phyloP scores from a whole-genome alignment of 371 early-diverging fungal species.

The Rhizopus arrhizus region DNA sequence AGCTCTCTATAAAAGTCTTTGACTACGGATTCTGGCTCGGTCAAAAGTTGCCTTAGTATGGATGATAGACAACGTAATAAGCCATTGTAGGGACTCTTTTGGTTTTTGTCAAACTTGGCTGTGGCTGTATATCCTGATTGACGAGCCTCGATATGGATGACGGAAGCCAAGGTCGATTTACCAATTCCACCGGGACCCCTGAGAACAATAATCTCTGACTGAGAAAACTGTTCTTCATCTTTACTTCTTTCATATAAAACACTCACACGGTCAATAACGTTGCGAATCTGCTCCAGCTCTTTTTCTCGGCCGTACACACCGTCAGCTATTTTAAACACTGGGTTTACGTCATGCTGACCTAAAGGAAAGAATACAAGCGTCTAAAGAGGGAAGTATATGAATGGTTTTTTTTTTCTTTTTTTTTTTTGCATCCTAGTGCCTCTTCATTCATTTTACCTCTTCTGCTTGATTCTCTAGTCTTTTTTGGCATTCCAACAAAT shows the following conservation, averaged over 20 bases:
- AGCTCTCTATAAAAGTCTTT: conserved; percentile 41
- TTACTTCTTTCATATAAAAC: conserved; percentile 24
- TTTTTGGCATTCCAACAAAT: conserved; percentile 51
- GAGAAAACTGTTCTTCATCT: conserved; percentile 11
- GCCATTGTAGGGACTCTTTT: conserved; percentile 48
- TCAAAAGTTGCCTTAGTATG: conserved; percentile 42
- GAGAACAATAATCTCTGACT: conserved; percentile 32
- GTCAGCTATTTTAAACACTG: conserved; percentile 46
- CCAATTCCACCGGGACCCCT: conserved; percentile 49
- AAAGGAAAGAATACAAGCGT: conserved; percentile 41
- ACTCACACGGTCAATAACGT: conserved; percentile 31
- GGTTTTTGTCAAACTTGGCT: conserved; percentile 49
- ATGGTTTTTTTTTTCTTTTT: not conserved
- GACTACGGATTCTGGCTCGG: conserved; percentile 47
- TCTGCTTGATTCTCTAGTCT: conserved; percentile 25
- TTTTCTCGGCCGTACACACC: conserved; percentile 40
- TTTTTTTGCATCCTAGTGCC: no score
- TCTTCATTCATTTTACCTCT: conserved; percentile 18
- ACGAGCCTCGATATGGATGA: conserved; percentile 39
- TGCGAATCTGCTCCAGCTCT: conserved; percentile 37
- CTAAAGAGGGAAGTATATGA: conserved; percentile 14
- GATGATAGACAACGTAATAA: conserved; percentile 44
- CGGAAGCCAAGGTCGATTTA: conserved; percentile 41
- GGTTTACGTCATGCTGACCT: conserved; percentile 42
- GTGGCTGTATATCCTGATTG: conserved; percentile 46